Conservation (phyloP, 2,329 filamentous ascomycete species). For the Fusarium sterilihyphosum region DNA sequence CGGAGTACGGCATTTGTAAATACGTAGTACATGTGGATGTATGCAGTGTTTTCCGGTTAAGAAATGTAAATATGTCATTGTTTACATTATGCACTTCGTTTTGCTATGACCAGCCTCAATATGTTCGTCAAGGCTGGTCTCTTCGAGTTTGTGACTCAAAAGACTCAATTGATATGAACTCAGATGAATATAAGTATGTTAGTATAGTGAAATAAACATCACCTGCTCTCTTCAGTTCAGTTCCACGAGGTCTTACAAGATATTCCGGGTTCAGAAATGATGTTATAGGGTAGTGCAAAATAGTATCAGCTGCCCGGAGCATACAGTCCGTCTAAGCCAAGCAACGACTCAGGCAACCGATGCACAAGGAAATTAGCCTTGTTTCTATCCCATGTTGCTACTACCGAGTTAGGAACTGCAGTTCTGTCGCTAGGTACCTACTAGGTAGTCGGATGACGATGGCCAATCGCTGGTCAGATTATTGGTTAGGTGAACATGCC, state of each 20-base stretch:
- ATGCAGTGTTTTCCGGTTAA: not conserved
- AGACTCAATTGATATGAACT: not conserved
- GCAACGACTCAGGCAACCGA: not conserved
- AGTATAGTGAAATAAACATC: too few relatives aligned
- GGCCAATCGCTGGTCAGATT: not conserved
- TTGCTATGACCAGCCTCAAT: not conserved
- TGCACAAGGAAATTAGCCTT: not conserved
- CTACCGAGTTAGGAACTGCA: not conserved
- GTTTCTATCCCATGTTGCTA: not conserved
- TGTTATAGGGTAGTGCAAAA: not conserved
- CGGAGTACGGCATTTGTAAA: constrained; percentile 13
- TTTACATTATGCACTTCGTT: not conserved
- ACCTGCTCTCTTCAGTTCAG: not conserved
- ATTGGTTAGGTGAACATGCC: not conserved
- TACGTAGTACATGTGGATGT: not conserved
- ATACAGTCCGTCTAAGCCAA: not conserved
- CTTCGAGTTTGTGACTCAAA: not conserved
- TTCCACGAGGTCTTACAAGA: not conserved
- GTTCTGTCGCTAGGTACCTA: not conserved
- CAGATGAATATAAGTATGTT: not conserved
- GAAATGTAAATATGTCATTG: not conserved
- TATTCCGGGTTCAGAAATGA: not conserved
- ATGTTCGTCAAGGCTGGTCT: not conserved
- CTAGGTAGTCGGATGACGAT: constrained; percentile 1
- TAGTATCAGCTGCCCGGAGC: not conserved